Conservation (phyloP, 176 grass and related monocot genomes). For the Puccinellia tenuiflora region DNA sequence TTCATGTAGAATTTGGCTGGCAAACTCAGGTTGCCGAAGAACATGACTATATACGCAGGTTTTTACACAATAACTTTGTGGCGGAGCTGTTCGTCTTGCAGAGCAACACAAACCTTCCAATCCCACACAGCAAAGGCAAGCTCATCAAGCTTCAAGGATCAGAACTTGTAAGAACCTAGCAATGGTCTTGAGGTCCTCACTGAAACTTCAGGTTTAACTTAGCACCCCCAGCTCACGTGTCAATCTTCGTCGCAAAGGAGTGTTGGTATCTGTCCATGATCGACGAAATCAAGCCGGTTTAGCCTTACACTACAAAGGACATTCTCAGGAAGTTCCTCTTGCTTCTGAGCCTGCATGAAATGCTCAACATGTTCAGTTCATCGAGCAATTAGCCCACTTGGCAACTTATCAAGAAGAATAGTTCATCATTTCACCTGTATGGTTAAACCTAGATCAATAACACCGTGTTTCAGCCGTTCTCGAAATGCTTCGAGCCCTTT, state of each 20-base stretch:
- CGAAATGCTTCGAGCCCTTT: conserved; percentile 85
- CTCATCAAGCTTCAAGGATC: conserved; percentile 10
- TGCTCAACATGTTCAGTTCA: conserved; percentile 16
- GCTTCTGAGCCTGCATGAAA: conserved; percentile 84
- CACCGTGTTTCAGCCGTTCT: conserved; percentile 69
- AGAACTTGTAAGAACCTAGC: neutral
- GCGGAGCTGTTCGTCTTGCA: neutral
- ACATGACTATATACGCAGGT: conserved; percentile 29
- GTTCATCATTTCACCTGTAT: conserved; percentile 60
- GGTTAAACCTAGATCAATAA: conserved; percentile 74
- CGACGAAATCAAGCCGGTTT: conserved; percentile 70
- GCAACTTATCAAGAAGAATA: conserved; percentile 9
- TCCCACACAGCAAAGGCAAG: conserved; percentile 6
- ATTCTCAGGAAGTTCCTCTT: conserved; percentile 95
- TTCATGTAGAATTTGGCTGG: neutral
- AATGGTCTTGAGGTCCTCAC: conserved; percentile 2
- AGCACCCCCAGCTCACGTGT: neutral
- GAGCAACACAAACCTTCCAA: conserved; percentile 7
- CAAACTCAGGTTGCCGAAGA: conserved; percentile 9
- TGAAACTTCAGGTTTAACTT: conserved; percentile 20
- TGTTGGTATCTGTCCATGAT: conserved; percentile 78
- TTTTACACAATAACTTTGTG: conserved; percentile 9
- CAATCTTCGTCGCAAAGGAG: conserved; percentile 61
- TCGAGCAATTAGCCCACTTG: neutral
- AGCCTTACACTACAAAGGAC: conserved; percentile 84